Conservation (phyloP, 495 filamentous ascomycete species). For the Aspergillus bridgeri region DNA sequence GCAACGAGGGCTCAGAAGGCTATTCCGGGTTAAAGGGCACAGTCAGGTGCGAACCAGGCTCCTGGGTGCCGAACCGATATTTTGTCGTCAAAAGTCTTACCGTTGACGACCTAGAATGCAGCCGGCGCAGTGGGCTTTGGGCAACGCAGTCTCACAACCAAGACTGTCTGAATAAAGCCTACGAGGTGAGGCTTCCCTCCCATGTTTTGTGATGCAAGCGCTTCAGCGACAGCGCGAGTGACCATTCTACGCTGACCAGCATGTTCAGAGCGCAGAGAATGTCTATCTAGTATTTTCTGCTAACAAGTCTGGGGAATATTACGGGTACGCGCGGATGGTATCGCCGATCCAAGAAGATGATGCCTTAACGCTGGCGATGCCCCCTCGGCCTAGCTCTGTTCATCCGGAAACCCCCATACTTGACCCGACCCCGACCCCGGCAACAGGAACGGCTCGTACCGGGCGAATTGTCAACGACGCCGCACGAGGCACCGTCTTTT, state of each 20-base stretch:
- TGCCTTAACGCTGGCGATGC: slow-evolving; percentile 57
- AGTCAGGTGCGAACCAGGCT: not conserved
- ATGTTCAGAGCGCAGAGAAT: slow-evolving; percentile 65
- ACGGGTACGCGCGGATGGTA: slow-evolving; percentile 89
- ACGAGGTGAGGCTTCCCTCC: slow-evolving; percentile 55
- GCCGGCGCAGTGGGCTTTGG: slow-evolving; percentile 83
- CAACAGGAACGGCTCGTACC: slow-evolving; percentile 75
- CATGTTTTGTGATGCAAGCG: not conserved
- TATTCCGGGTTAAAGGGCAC: not conserved
- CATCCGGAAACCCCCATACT: slow-evolving; percentile 52
- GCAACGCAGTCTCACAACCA: slow-evolving; percentile 96
- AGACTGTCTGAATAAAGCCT: slow-evolving; percentile 75
- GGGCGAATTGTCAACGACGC: slow-evolving; percentile 93
- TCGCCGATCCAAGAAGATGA: slow-evolving; percentile 79
- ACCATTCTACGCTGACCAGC: slow-evolving; percentile 3
- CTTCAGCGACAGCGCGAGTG: not conserved
- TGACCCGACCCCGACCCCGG: slow-evolving; percentile 69
- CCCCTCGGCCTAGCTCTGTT: slow-evolving; percentile 47
- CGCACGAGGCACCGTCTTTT: slow-evolving; percentile 90
- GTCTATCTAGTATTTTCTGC: slow-evolving; percentile 97
- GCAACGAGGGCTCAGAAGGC: slow-evolving; percentile 2
- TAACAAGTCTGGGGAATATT: slow-evolving; percentile 98
- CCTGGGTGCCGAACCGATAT: slow-evolving; percentile 61
- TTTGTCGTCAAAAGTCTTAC: slow-evolving; percentile 95
- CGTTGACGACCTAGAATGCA: slow-evolving; percentile 90